These are phyloP conservation scores for Chalaropsis thielavioides DNA, from an alignment of 2,329 filamentous ascomycete genomes.

Conservation along the genomic window DNA sequence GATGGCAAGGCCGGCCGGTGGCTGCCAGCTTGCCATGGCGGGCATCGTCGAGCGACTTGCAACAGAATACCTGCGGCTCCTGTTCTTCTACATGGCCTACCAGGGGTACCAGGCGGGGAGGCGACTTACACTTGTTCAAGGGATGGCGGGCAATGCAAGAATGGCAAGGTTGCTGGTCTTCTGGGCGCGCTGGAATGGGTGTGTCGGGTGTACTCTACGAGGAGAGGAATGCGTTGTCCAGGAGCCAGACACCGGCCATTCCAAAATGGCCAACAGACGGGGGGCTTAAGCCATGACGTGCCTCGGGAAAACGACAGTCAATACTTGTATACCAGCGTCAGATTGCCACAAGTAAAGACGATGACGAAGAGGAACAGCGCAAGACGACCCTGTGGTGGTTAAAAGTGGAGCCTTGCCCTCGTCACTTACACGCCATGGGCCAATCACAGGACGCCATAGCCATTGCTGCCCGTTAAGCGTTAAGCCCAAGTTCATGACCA, in stretches of 20 bases:
- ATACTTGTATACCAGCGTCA: neutral
- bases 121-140: neutral
- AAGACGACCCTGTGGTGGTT: neutral
- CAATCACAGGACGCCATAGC: neutral
- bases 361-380: neutral
- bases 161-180: neutral
- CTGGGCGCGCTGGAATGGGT: slow-evolving; percentile 4
- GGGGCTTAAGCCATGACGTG: neutral
- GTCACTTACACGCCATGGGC: neutral
- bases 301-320: neutral
- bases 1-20: neutral
- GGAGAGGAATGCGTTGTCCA: slow-evolving; percentile 9
- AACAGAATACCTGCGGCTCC: neutral
- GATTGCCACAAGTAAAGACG: neutral
- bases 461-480: neutral
- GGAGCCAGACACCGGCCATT: neutral
- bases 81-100: neutral
- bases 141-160: neutral
- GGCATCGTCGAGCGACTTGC: neutral
- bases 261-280: neutral
- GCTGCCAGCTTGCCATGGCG: neutral
- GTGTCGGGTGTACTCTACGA: neutral
- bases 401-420: neutral
- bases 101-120: neutral
- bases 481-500: no score